Evolutionary conservation across 2,329 filamentous ascomycete genomes (phyloP).

Genomic region (Paracoccidioides lutzii): DNA sequence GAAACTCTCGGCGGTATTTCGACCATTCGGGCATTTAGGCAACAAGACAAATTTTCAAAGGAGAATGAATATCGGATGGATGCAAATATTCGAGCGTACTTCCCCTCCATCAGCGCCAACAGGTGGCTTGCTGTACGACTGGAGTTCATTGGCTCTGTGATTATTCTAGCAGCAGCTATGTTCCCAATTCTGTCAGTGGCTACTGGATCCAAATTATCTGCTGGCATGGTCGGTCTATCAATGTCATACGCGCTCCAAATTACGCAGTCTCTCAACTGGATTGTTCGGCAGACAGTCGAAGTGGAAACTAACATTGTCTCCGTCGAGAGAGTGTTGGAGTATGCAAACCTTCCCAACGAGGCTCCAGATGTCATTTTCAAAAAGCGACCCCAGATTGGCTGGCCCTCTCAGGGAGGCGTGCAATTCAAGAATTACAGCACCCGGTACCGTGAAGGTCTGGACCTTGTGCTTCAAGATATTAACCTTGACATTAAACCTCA

Average conservation of each 20-base stretch:
- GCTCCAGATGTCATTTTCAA: constrained; percentile 87
- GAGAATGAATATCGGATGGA: constrained; percentile 98
- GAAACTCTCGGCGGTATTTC: constrained; percentile 88
- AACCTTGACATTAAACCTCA: constrained; percentile 85
- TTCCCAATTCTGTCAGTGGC: constrained; percentile 72
- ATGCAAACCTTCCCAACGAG: constrained; percentile 80
- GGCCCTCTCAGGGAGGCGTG: constrained; percentile 80
- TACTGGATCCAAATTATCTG: constrained; percentile 47
- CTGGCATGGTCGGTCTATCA: constrained; percentile 74
- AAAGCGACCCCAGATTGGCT: constrained; percentile 73
- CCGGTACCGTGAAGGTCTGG: constrained; percentile 76
- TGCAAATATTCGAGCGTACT: constrained; percentile 85
- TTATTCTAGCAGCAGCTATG: constrained; percentile 76
- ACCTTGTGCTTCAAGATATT: constrained; percentile 86
- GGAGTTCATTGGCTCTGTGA: constrained; percentile 87
- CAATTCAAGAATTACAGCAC: constrained; percentile 91
- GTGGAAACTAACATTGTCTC: constrained; percentile 99
- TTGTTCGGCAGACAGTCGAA: constrained; percentile 94
- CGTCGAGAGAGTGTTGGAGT: constrained; percentile 93
- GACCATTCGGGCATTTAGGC: constrained; percentile 88
- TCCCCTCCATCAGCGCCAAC: constrained; percentile 86
- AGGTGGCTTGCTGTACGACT: constrained; percentile 90
- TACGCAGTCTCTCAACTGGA: constrained; percentile 96
- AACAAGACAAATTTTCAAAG: constrained; percentile 71
- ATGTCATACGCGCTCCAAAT: constrained; percentile 98